These are phyloP conservation scores for Cicer judaicum DNA, from an alignment of 306 rosid species.

Conservation along the genomic window DNA sequence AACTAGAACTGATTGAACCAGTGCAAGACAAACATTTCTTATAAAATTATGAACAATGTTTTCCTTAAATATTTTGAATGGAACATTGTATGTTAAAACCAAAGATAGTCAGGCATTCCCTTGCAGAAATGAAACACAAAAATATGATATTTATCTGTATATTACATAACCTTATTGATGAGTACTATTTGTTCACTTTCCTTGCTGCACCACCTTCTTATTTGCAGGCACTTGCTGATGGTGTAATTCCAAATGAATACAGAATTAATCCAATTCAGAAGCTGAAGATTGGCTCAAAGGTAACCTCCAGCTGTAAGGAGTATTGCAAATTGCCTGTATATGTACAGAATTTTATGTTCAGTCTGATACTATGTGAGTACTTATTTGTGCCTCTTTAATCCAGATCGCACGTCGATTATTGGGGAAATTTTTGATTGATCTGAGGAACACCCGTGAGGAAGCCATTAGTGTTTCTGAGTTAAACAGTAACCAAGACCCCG, in stretches of 20 bases:
- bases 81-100: slow-evolving; percentile 1
- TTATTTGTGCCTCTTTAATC: slow-evolving; percentile 40
- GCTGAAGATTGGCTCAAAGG: slow-evolving; percentile 96
- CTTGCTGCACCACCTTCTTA: slow-evolving; percentile 39
- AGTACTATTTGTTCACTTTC: slow-evolving; percentile 1
- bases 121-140: slow-evolving; percentile 8
- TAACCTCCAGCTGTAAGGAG: slow-evolving; percentile 39
- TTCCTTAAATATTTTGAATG: slow-evolving; percentile 17
- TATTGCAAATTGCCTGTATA: slow-evolving; percentile 25
- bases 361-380: slow-evolving; percentile 32
- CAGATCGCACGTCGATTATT: slow-evolving; percentile 93
- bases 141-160: slow-evolving; percentile 46
- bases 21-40: slow-evolving; percentile 17
- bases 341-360: neutral
- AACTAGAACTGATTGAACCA: slow-evolving; percentile 14
- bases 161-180: slow-evolving; percentile 19
- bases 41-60: slow-evolving; percentile 32
- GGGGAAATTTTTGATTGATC: slow-evolving; percentile 90
- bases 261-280: slow-evolving; percentile 93
- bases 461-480: slow-evolving; percentile 88
- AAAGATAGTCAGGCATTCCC: slow-evolving; percentile 13
- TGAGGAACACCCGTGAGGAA: slow-evolving; percentile 94
- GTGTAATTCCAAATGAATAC: slow-evolving; percentile 97
- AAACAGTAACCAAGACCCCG: slow-evolving; percentile 72
- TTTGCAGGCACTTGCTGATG: slow-evolving; percentile 90